These are phyloP conservation scores for Pseudocohnilembus persalinus DNA, from an alignment of 169 alveolate species.

Conservation along the genomic window DNA sequence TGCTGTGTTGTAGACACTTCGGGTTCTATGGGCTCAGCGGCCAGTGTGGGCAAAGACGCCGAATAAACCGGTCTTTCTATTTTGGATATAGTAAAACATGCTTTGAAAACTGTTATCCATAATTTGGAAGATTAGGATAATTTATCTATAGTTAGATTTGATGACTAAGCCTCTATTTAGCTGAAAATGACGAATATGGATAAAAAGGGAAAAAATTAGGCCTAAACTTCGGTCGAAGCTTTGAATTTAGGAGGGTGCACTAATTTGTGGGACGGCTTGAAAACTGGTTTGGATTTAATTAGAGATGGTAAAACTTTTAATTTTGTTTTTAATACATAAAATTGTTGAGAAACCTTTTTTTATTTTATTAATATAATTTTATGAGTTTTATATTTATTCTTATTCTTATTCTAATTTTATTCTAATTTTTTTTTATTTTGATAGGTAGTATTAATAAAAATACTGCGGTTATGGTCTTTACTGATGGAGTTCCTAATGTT, in stretches of 20 bases:
- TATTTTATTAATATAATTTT: too few species aligned
- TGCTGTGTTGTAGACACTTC: constrained; percentile 26
- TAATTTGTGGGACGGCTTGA: background rate
- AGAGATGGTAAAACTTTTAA: background rate
- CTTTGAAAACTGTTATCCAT: constrained; percentile 1
- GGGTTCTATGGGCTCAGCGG: constrained; percentile 1
- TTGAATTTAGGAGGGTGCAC: background rate
- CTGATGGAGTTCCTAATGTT: constrained; percentile 24
- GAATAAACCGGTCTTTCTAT: constrained; percentile 1
- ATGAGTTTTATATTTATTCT: too few species aligned
- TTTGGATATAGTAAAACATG: constrained; percentile 19
- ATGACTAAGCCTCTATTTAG: background rate
- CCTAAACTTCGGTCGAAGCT: background rate
- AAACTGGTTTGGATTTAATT: background rate
- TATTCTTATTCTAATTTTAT: too few species aligned
- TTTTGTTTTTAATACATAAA: too few species aligned
- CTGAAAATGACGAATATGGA: background rate
- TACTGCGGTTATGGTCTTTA: background rate
- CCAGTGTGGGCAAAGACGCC: background rate
- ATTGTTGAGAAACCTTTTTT: too few species aligned
- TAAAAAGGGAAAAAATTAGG: background rate
- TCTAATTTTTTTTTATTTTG: too few species aligned
- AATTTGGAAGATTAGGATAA: background rate
- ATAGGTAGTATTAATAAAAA: background rate
- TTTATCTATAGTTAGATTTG: constrained; percentile 7